Percentiles rank a stretch among this genome's conserved stretches.
phyloP scores from a whole-genome alignment of 1,284 basidiomycete genomes.

The Butyriboletus appendiculatus region DNA sequence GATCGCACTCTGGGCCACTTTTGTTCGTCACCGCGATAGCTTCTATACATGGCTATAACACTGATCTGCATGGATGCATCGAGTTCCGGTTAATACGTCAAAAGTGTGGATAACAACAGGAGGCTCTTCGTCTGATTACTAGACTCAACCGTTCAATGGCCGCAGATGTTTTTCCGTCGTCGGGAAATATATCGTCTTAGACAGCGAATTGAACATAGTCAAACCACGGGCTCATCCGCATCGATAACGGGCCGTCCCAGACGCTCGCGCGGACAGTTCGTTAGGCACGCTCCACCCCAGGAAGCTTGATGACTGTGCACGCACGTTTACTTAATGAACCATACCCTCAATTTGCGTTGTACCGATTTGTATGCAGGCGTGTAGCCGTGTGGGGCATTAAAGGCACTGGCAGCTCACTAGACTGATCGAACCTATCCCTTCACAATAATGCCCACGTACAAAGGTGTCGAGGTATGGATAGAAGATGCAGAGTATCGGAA shows the following conservation, averaged over 20 bases:
- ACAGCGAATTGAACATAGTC: background rate
- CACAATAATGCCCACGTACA: conserved; percentile 17
- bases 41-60: background rate
- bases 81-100: background rate
- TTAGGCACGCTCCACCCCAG: background rate
- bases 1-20: too few species aligned
- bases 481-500: conserved; percentile 14
- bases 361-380: background rate
- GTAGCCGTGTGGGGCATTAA: conserved; percentile 2
- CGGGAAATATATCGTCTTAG: background rate
- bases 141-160: background rate
- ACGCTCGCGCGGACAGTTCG: background rate
- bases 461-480: conserved; percentile 18
- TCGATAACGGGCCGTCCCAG: background rate
- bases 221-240: too few species aligned
- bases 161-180: background rate
- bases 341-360: background rate
- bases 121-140: background rate
- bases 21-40: too few species aligned
- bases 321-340: background rate
- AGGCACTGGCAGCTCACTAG: background rate
- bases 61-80: background rate
- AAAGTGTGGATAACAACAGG: background rate
- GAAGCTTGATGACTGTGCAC: background rate
- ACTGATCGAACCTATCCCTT: background rate